These are phyloP conservation scores for Populus deltoides DNA, from an alignment of 345 rosid species.

Conservation along the genomic window DNA sequence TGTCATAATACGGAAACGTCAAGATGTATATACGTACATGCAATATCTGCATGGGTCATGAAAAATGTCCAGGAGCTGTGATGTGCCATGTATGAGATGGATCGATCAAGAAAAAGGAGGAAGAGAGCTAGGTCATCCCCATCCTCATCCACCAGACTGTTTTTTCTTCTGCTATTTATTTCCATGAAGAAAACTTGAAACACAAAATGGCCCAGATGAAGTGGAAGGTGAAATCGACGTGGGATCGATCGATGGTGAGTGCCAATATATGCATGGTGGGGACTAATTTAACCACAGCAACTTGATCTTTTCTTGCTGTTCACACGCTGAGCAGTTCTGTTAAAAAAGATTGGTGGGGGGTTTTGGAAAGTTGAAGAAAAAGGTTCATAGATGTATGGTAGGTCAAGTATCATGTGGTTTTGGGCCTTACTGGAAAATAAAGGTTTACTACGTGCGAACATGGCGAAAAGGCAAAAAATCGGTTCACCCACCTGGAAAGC, in stretches of 20 bases:
- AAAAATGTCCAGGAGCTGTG: not conserved
- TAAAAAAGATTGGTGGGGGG: not conserved
- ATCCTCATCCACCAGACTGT: not conserved
- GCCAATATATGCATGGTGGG: not conserved
- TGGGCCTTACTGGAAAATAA: not conserved
- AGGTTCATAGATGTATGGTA: constrained; percentile 14
- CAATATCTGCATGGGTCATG: not conserved
- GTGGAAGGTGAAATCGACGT: not conserved
- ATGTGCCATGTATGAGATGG: not conserved
- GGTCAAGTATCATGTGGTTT: constrained; percentile 34
- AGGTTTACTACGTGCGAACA: not conserved
- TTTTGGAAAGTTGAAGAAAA: not conserved
- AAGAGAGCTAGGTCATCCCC: not conserved
- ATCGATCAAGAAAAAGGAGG: not conserved
- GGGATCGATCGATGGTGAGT: not conserved
- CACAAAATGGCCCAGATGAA: not conserved
- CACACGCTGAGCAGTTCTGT: not conserved
- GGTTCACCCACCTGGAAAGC: not conserved
- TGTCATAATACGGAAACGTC: not conserved
- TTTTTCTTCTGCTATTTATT: not conserved
- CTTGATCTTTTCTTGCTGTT: not conserved
- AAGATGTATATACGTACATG: not conserved
- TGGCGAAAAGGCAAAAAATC: not conserved
- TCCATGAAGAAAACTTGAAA: not conserved
- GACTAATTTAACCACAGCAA: not conserved